Evolutionary conservation across 208 protist genomes (phyloP), one percentile per base, ranked within the genome.

Genomic region (Trypanosomatidae sp.): DNA sequence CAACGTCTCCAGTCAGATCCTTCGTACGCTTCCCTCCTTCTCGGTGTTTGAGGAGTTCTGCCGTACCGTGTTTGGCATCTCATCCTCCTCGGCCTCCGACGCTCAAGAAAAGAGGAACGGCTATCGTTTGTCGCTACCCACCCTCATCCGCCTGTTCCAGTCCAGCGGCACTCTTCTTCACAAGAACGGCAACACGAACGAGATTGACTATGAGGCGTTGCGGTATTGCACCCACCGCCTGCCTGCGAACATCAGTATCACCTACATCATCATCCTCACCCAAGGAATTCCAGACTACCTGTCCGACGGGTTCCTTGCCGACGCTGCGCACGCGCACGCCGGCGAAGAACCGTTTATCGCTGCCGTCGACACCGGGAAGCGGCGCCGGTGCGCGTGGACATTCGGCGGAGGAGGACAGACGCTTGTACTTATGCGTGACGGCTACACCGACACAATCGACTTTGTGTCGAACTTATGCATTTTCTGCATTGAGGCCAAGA

Each of bases 381-480:
- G 91, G 1, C 79, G 89, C 9, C 85, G 89, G 33, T 89, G 82
- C 36, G 83, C 86, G 44, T 97, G 88, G 87, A 78, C 76, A 4
- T 85, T 92, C 44, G 84, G 82, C 25, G 80, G 81, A 36, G 85
- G 83, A 2, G 88, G 84, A 13, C 88, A 95, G 68, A 92, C 89
- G n/a, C 39, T 95, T 30, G 76, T 97, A 36, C 79, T 97, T 52
- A 92, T 93, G 77, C 86, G 92, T 12, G 92, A 97, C 78, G 84
- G 85, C 46, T 92, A 89, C 84, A 94, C 92, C 0, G 92, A 97
- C 76, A 83, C 91, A 25, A 83, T 97, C 33, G 92, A 97, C 69
- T 94, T 97, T 73, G 81, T 95, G 59, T 91, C 88, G 22, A 92
- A 86, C 71, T 67, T 97, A 33, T 94, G 88, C 69, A 91, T 97